Base-by-base conservation (phyloP, 2,329 filamentous ascomycete genomes). In the Exophiala alcalophila region DNA sequence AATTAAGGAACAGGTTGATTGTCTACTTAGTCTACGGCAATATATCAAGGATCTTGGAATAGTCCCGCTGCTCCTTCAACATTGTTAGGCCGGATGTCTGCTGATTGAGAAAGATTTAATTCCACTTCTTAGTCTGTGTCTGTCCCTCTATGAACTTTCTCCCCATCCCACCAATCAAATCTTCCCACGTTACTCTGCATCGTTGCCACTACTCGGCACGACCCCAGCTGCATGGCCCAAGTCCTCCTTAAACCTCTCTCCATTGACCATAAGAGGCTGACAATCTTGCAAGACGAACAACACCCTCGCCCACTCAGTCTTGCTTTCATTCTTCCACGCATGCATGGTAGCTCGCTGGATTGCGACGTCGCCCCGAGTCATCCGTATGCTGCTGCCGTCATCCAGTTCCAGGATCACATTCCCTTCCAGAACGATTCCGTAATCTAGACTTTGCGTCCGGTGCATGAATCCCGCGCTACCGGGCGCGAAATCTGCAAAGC, bases 361-460 rank as follows among this genome's bases (percentile, higher is more conserved):
- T 6, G 68, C 69, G n/a, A 77, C 59, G 52, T 79, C 76, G 2
- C 76, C 75, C 4, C 65, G 60, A 27, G 61, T 60, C 66, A 79
- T 60, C 16, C 62, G 41, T 26, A 64, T 63, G 32, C 57, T 63
- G 41, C 71, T 72, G 1, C 74, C 74, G 10, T 68, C 68, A 44
- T 76, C 75, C 3, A 78, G 58, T 3, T 69, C 43, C 55, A 77
- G 63, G 43, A 74, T 70, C 19, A 78, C 53, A 50, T 68, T 64
- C 1, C 76, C 76, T 48, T 78, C 73, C 5, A 78, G 50, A 2
- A 78, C 66, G 36, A 77, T 63, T 2, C 73, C 75, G 47, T 72
- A 78, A 52, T 78, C 75, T 3, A 78, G 59, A 19, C 66, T 72
- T 48, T 72, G 65, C 1, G 74, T 77, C 11, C 74, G 67, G 50